Conservation (phyloP, 352 stramenopile species). For the Phytophthora fragariaefolia region DNA sequence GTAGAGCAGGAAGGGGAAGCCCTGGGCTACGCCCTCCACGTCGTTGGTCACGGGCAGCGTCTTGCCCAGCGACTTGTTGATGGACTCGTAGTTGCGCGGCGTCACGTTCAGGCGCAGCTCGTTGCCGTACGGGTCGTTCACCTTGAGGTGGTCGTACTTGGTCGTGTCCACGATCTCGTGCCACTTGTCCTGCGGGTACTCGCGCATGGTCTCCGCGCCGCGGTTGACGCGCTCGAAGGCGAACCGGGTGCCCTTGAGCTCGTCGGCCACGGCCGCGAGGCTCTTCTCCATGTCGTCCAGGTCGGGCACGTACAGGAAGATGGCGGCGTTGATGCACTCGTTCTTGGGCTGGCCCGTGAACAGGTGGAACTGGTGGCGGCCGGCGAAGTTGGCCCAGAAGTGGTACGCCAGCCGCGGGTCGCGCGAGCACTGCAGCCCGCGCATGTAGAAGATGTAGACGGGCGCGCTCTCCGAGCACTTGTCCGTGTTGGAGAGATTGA, state of each 20-base stretch:
- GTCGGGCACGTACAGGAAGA: conserved; percentile 69
- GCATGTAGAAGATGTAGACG: conserved; percentile 69
- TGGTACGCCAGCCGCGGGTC: conserved; percentile 72
- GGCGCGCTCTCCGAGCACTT: conserved; percentile 56
- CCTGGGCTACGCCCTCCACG: conserved; percentile 53
- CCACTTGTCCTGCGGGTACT: conserved; percentile 64
- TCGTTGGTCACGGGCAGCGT: conserved; percentile 55
- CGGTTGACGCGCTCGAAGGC: conserved; percentile 62
- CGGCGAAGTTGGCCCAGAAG: conserved; percentile 73
- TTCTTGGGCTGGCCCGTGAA: conserved; percentile 67
- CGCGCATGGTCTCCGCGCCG: conserved; percentile 49
- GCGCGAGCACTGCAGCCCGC: conserved; percentile 64
- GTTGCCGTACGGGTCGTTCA: conserved; percentile 70
- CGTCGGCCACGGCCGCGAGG: conserved; percentile 44
- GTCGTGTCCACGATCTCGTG: conserved; percentile 54
- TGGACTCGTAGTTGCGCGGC: conserved; percentile 63
- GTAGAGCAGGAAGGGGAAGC: conserved; percentile 67
- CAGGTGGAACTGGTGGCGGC: conserved; percentile 75
- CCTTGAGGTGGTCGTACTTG: conserved; percentile 67
- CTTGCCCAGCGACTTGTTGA: conserved; percentile 62
- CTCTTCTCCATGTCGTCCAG: conserved; percentile 65
- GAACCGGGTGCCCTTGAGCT: conserved; percentile 64
- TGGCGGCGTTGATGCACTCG: conserved; percentile 63
- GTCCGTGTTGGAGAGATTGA: conserved; percentile 71
- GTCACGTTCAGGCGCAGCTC: conserved; percentile 61